Evolutionary conservation across 106 monocot species (phyloP).

Genomic region (Platanthera zijinensis): DNA sequence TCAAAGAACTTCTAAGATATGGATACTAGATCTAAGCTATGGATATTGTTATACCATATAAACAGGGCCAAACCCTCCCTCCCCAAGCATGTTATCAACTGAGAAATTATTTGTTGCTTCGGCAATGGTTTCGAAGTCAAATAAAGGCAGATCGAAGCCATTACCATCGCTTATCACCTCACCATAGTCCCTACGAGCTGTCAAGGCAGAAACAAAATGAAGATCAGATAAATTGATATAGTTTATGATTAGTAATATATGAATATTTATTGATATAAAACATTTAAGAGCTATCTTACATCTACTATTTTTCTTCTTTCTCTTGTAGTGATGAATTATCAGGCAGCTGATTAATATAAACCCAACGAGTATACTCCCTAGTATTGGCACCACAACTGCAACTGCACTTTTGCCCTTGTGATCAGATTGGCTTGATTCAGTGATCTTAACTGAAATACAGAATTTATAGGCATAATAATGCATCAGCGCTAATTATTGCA

Average conservation of each 20-base stretch:
- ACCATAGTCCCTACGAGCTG: neutral
- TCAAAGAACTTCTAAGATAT: too few species aligned
- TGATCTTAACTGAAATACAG: neutral
- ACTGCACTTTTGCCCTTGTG: neutral
- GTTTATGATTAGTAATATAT: neutral
- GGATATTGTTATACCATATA: slow-evolving; percentile 12
- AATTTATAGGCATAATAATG: neutral
- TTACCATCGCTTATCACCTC: slow-evolving; percentile 1
- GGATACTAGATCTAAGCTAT: too few species aligned
- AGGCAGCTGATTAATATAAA: neutral
- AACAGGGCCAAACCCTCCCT: slow-evolving; percentile 35
- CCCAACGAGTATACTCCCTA: neutral
- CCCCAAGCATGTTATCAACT: slow-evolving; percentile 16
- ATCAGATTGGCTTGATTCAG: neutral
- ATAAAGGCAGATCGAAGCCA: slow-evolving; percentile 15
- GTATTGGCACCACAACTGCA: neutral
- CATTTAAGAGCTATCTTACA: neutral
- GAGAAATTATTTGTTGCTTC: slow-evolving; percentile 26
- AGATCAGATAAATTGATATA: neutral
- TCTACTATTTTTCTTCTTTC: neutral
- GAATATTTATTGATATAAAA: neutral
- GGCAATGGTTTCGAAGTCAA: slow-evolving; percentile 16
- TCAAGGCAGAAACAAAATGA: neutral
- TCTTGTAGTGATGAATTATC: neutral
- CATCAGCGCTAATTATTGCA: neutral